phyloP scores from a whole-genome alignment of 768 basidiomycete species.

The Phylloporus rhodoxanthus region DNA sequence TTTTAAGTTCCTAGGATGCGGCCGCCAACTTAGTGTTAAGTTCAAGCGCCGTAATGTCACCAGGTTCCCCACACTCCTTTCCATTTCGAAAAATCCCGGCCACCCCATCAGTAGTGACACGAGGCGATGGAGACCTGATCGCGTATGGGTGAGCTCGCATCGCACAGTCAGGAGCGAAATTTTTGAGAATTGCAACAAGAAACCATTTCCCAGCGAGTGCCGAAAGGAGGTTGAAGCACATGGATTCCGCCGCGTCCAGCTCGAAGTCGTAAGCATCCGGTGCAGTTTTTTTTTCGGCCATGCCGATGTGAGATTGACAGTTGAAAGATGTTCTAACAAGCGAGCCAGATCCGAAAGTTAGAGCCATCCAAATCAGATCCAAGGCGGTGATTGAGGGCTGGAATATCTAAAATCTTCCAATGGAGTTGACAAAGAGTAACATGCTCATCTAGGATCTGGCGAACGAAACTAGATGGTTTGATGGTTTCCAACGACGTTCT shows the following conservation, averaged over 20 bases:
- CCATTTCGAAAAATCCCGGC: constrained; percentile 14
- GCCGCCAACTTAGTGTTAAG: constrained; percentile 1
- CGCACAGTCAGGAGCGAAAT: neutral
- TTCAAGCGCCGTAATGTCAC: constrained; percentile 12
- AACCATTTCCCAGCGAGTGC: neutral
- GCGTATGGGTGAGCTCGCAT: constrained; percentile 1
- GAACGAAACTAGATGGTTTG: neutral
- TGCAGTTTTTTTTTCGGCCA: neutral
- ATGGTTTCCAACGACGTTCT: neutral
- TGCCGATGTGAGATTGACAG: constrained; percentile 1
- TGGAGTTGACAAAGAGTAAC: neutral
- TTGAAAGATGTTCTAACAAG: constrained; percentile 1
- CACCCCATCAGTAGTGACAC: constrained; percentile 20
- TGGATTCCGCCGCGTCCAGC: neutral
- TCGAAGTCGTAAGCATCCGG: neutral
- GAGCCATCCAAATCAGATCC: neutral
- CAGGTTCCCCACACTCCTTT: constrained; percentile 15
- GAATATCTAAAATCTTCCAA: constrained; percentile 7
- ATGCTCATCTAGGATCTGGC: constrained; percentile 1
- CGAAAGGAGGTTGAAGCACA: neutral
- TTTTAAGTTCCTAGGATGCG: constrained; percentile 9
- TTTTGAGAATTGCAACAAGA: constrained; percentile 1
- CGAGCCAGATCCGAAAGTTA: constrained; percentile 3
- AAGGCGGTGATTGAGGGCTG: neutral
- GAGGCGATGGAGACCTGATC: constrained; percentile 18